A percentile compares a stretch with the other conserved stretches of the same genome.
These are phyloP conservation scores for Wallacemonas sp. DNA, from an alignment of 208 protist species.

Conservation along the genomic window DNA sequence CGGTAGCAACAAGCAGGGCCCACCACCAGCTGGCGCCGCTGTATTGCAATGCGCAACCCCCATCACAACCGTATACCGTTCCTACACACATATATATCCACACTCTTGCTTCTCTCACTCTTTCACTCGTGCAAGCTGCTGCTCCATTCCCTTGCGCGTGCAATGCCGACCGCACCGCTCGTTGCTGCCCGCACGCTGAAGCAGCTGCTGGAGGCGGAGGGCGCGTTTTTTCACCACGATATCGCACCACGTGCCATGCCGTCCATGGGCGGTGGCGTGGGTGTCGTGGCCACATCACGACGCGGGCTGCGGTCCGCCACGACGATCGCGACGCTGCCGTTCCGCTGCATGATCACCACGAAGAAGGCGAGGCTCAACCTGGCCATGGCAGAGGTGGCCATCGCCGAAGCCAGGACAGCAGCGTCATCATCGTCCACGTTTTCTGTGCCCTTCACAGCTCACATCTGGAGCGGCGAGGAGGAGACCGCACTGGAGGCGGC, in stretches of 20 bases:
- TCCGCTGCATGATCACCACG: slow-evolving; percentile 71
- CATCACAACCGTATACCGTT: too few relatives aligned
- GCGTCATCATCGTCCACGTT: slow-evolving; percentile 9
- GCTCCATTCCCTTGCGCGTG: background rate
- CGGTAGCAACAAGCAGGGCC: too few relatives aligned
- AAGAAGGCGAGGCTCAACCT: slow-evolving; percentile 67
- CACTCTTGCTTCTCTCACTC: slow-evolving; percentile 1
- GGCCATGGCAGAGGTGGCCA: slow-evolving; percentile 54
- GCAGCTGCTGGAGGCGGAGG: slow-evolving; percentile 63
- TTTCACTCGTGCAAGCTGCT: slow-evolving; percentile 3
- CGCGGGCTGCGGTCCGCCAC: slow-evolving; percentile 30
- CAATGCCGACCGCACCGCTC: background rate
- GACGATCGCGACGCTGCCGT: slow-evolving; percentile 59
- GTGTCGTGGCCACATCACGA: slow-evolving; percentile 40
- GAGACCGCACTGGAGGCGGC: background rate
- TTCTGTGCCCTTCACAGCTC: background rate
- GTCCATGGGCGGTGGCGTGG: slow-evolving; percentile 86
- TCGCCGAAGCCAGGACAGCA: slow-evolving; percentile 13
- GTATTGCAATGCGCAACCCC: too few relatives aligned
- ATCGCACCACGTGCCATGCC: slow-evolving; percentile 52
- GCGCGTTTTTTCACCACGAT: slow-evolving; percentile 44
- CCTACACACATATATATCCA: too few relatives aligned
- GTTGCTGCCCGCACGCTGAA: slow-evolving; percentile 36
- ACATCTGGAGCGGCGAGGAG: slow-evolving; percentile 1
- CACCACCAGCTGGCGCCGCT: too few relatives aligned